These are phyloP conservation scores for Xylaria venustula DNA, from an alignment of 495 filamentous ascomycete species.

Conservation along the genomic window DNA sequence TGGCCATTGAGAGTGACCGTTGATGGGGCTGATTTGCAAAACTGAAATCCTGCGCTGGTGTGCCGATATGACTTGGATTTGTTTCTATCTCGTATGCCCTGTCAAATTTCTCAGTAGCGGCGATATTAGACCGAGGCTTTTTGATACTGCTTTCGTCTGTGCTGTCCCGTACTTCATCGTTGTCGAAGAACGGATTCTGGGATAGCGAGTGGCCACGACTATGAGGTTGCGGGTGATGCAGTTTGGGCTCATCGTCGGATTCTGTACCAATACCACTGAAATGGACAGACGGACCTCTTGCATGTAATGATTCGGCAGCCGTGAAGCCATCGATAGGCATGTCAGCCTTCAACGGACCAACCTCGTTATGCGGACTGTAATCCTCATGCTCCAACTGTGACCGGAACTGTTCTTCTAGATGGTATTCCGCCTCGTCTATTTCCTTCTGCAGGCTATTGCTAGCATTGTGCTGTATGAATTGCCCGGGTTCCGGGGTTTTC, in stretches of 20 bases:
- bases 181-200: constrained; percentile 51
- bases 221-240: constrained; percentile 63
- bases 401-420: constrained; percentile 70
- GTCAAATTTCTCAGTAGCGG: constrained; percentile 32
- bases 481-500: constrained; percentile 45
- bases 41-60: constrained; percentile 50
- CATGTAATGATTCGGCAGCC: constrained; percentile 27
- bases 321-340: constrained; percentile 16
- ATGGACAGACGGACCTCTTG: constrained; percentile 40
- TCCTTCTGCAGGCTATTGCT: constrained; percentile 72
- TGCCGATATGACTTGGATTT: constrained; percentile 71
- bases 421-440: constrained; percentile 82
- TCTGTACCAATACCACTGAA: constrained; percentile 46
- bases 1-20: constrained; percentile 41
- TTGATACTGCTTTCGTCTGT: constrained; percentile 35
- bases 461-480: constrained; percentile 41
- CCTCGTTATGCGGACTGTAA: constrained; percentile 54
- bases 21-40: constrained; percentile 40
- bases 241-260: constrained; percentile 44
- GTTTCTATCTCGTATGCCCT: constrained; percentile 71
- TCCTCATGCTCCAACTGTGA: constrained; percentile 68
- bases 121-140: constrained; percentile 26
- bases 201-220: constrained; percentile 58
- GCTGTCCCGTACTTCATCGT: constrained; percentile 31
- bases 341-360: constrained; percentile 28